Base-by-base conservation (phyloP, 495 filamentous ascomycete species). In the Podospora sp. region DNA sequence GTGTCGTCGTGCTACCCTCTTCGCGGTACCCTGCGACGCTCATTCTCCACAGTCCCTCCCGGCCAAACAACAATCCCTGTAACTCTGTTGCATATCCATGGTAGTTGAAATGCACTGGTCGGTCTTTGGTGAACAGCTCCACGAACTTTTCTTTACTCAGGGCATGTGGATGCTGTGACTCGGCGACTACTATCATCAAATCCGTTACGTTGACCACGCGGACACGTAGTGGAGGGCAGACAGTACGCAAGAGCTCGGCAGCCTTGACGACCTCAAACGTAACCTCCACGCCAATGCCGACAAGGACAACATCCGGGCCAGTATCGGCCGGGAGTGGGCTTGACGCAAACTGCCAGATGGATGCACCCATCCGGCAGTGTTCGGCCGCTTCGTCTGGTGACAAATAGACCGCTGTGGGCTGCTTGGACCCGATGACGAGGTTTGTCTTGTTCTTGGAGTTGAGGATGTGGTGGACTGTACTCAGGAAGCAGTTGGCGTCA, bases 181-280 rank as follows among this genome's bases (percentile, higher is more conserved):
- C 83, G 6, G 82, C 82, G 7, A 82, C 81, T 5, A 92, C 82
- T 24, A 91, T 86, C 85, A 92, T 86, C 53, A 92, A 74, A 67
- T 92, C 90, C 0, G 88, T 90, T n/a, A 92, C 89, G 66, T 92
- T 92, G 65, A 92, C 76, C 18, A 92, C 87, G 7, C 90, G 84
- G 0, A 91, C 80, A 16, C 83, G 79, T 1, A 92, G 76, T 8
- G 79, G 65, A 0, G 89, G 89, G 7, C 77, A 78, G 0, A 85
- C 72, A 52, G 81, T 71, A 20, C 83, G 79, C 26, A 92, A 80
- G 26, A 91, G 78, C 11, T 82, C 80, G 0, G 88, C 88, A 2
- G 89, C 89, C 22, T 85, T 81, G 66, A 92, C 80, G 20, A 90
- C 87, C 73, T 92, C 89, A 65, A 91, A 90, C 56, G 86, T 92